Evolutionary conservation across 257 asterid species (phyloP).

Genomic region (Solanum etuberosum): DNA sequence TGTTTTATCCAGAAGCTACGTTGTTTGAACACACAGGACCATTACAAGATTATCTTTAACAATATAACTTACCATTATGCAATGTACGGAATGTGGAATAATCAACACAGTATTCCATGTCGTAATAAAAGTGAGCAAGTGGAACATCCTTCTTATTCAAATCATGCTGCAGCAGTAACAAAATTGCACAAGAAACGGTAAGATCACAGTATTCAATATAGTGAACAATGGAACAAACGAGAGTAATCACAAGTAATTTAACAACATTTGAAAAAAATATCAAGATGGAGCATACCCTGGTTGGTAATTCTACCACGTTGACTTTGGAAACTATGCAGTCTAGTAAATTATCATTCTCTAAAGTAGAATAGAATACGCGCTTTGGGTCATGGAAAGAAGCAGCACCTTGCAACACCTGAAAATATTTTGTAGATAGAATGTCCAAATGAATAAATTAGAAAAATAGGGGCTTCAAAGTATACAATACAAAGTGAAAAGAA

Average conservation of each 20-base stretch:
- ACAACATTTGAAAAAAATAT: neutral
- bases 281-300: conserved; percentile 33
- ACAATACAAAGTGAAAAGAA: neutral
- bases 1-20: neutral
- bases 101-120: conserved; percentile 80
- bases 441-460: neutral
- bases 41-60: neutral
- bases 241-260: neutral
- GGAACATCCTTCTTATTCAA: conserved; percentile 15
- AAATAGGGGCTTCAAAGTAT: neutral
- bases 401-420: conserved; percentile 62
- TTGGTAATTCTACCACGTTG: conserved; percentile 33
- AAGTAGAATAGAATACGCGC: conserved; percentile 72
- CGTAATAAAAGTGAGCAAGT: conserved; percentile 59
- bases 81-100: conserved; percentile 69
- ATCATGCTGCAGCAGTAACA: conserved; percentile 29
- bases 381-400: conserved; percentile 53
- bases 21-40: neutral
- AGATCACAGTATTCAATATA: neutral
- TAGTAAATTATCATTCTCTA: conserved; percentile 63
- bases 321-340: conserved; percentile 85
- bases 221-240: neutral
- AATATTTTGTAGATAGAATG: neutral
- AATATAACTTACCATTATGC: conserved; percentile 33
- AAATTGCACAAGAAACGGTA: neutral